Conservation (phyloP, 192 early-diverging fungal species). For the Podila clonocystis region DNA sequence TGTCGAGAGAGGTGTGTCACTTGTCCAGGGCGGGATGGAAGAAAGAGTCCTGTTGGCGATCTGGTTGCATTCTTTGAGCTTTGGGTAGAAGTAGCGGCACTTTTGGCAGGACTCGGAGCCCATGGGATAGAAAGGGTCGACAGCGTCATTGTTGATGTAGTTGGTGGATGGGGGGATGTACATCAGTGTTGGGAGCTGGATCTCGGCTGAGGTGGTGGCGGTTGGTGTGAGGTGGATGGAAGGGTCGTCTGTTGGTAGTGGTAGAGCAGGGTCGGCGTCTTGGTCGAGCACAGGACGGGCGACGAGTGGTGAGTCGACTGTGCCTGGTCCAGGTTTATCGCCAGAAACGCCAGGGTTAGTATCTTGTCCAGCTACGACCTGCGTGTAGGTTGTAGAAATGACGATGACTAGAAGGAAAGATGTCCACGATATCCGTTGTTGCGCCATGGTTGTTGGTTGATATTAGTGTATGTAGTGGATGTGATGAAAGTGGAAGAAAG, state of each 20-base stretch:
- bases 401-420: background rate
- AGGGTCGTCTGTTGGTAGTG: background rate
- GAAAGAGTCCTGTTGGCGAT: conserved; percentile 21
- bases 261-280: background rate
- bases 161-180: conserved; percentile 11
- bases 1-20: background rate
- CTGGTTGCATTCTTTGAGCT: conserved; percentile 42
- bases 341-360: background rate
- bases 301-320: background rate
- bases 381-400: background rate
- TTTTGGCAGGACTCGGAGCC: conserved; percentile 45
- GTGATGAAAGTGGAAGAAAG: background rate
- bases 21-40: background rate
- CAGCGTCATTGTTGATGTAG: conserved; percentile 10
- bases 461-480: background rate
- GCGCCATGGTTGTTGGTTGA: background rate
- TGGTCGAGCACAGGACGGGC: background rate
- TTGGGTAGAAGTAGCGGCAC: conserved; percentile 45
- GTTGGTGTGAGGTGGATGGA: background rate
- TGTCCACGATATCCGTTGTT: background rate
- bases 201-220: background rate
- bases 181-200: conserved; percentile 10
- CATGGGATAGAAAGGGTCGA: conserved; percentile 23
- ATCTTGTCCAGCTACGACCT: background rate
- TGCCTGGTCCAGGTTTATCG: background rate